phyloP scores from a whole-genome alignment of 2,329 filamentous ascomycete genomes.

The Mycosphaerella arachidis region DNA sequence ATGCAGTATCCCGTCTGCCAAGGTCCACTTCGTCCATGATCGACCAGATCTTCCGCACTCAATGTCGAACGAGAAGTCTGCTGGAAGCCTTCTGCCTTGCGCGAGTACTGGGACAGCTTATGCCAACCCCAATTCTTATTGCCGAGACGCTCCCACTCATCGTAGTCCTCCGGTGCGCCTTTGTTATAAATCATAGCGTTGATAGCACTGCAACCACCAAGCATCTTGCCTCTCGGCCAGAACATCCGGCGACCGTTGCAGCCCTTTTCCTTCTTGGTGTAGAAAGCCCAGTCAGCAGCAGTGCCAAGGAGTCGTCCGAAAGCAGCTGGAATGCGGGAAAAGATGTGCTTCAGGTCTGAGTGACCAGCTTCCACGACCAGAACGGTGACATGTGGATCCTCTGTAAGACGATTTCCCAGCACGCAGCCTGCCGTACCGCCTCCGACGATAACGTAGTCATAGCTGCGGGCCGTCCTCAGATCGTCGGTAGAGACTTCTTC shows the following conservation, averaged over 20 bases:
- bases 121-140: constrained; percentile 11
- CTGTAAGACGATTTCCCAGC: constrained; percentile 29
- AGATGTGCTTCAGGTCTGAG: constrained; percentile 19
- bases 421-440: constrained; percentile 29
- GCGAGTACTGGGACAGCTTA: constrained; percentile 7
- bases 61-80: constrained; percentile 2
- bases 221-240: constrained; percentile 12
- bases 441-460: constrained; percentile 31
- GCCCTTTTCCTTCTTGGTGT: constrained; percentile 10
- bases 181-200: constrained; percentile 19
- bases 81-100: constrained; percentile 11
- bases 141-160: constrained; percentile 15
- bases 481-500: constrained; percentile 8
- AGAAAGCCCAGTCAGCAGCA: constrained; percentile 13
- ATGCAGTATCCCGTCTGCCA: constrained; percentile 19
- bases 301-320: constrained; percentile 14
- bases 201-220: constrained; percentile 15
- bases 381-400: constrained; percentile 26
- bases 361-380: constrained; percentile 29
- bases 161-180: constrained; percentile 11
- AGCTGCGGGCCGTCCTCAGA: constrained; percentile 12
- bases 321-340: constrained; percentile 16
- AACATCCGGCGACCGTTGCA: constrained; percentile 9
- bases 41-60: constrained; percentile 4
- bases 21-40: constrained; percentile 13